Evolutionary conservation across 1,284 basidiomycete species (phyloP).

Genomic region (Rhodotorula sp.): DNA sequence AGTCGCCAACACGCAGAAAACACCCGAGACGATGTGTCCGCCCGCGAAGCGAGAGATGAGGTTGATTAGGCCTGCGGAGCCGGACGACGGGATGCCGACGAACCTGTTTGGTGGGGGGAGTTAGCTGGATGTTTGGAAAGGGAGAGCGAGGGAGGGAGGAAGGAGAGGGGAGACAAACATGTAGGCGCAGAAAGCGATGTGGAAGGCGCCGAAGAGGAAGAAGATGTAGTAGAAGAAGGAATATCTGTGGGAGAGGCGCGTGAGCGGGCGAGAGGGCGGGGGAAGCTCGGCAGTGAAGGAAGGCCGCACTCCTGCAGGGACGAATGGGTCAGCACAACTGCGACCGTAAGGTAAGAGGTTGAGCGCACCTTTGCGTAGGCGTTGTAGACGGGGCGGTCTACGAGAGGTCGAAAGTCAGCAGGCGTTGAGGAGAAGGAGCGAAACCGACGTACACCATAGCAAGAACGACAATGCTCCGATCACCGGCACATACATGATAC

Average conservation of each 20-base stretch:
- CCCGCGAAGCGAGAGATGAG: conserved; percentile 54
- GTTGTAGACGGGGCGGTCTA: conserved; percentile 78
- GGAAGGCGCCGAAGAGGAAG: conserved; percentile 92
- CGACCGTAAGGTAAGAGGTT: too few relatives aligned
- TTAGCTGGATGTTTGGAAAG: too few relatives aligned
- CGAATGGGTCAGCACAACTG: too few relatives aligned
- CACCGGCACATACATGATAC: conserved; percentile 71
- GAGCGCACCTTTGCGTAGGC: conserved; percentile 47
- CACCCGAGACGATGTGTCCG: conserved; percentile 63
- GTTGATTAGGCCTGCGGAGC: conserved; percentile 91
- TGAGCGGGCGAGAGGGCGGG: neutral
- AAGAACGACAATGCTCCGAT: conserved; percentile 65
- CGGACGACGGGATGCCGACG: conserved; percentile 62
- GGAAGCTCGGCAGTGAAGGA: too few relatives aligned
- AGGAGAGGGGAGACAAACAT: neutral
- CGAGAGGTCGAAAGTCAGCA: conserved; percentile 17
- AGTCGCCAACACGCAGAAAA: conserved; percentile 75
- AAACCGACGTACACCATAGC: conserved; percentile 62
- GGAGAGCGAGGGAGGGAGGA: too few relatives aligned
- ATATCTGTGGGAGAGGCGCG: conserved; percentile 54
- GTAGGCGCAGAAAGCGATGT: conserved; percentile 84
- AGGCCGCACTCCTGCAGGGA: conserved; percentile 2
- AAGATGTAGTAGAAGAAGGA: conserved; percentile 64
- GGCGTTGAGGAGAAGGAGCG: conserved; percentile 50
- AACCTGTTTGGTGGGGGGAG: conserved; percentile 34